phyloP scores from a whole-genome alignment of 176 grass and related monocot genomes.

The Sorghum bicolor region Sorghum_bicolor_NCBIv3 NC_012875.2:57976001-57976500 shows the following conservation, averaged over 20 bases:
- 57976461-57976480: not conserved
- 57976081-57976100: constrained; percentile 62
- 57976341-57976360: not conserved
- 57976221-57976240: constrained; percentile 61
- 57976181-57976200: constrained; percentile 21
- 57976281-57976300: constrained; percentile 17
- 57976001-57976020: constrained; percentile 31
- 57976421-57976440: not conserved
- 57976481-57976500: not conserved
- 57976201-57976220: constrained; percentile 59
- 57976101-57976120: constrained; percentile 39
- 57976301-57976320: not conserved
- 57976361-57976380: constrained; percentile 1
- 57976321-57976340: not conserved
- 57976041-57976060: constrained; percentile 92
- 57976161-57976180: constrained; percentile 30
- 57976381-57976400: not conserved
- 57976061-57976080: constrained; percentile 79
- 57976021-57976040: constrained; percentile 56
- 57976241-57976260: constrained; percentile 60
- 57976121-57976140: constrained; percentile 56
- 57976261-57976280: constrained; percentile 85
- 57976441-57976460: not conserved
- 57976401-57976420: not conserved
- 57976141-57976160: constrained; percentile 22